Evolutionary conservation across 306 rosid genomes (phyloP).

Genomic region (Acacia acuminata): DNA sequence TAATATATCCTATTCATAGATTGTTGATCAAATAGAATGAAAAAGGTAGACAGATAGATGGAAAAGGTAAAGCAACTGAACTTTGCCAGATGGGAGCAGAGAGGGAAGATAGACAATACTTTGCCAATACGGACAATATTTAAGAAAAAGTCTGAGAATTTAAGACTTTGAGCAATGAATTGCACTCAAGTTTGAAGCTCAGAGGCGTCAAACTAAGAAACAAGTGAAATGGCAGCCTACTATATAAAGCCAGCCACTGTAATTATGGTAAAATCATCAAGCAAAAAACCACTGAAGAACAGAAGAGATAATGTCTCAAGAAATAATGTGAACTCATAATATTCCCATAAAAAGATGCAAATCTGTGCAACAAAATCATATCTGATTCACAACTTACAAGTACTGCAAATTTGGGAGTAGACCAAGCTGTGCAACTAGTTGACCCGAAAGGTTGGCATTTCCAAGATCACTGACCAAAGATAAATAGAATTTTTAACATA

Average conservation of each 20-base stretch:
- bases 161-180: background rate
- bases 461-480: constrained; percentile 66
- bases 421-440: constrained; percentile 64
- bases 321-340: background rate
- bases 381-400: constrained; percentile 53
- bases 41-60: too few relatives aligned
- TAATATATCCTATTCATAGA: background rate
- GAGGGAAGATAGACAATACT: background rate
- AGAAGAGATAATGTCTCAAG: background rate
- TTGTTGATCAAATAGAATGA: background rate
- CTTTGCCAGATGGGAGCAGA: background rate
- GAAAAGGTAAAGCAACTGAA: background rate
- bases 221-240: background rate
- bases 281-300: background rate
- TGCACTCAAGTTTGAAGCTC: background rate
- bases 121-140: background rate
- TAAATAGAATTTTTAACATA: background rate
- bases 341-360: background rate
- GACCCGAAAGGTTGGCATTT: constrained; percentile 69
- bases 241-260: background rate
- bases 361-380: background rate
- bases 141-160: background rate
- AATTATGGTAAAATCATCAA: background rate
- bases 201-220: background rate
- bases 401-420: constrained; percentile 57